Conservation (phyloP, 345 rosid genomes). For the Salix suchowensis region DNA sequence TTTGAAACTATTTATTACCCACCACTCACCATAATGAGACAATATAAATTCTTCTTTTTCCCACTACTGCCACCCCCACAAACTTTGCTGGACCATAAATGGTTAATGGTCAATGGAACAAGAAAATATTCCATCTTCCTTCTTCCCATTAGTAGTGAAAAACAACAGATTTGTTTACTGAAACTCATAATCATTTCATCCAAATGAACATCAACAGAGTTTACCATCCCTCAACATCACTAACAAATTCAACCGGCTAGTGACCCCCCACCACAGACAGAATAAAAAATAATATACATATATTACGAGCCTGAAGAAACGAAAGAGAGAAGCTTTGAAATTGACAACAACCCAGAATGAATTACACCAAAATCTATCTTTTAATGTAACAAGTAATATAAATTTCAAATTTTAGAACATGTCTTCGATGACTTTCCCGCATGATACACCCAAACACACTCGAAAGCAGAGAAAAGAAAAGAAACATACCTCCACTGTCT, state of each 20-base stretch:
- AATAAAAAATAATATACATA: no score
- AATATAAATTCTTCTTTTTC: no score
- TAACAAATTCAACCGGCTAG: neutral
- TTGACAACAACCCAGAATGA: neutral
- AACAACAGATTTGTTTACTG: neutral
- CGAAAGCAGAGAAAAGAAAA: neutral
- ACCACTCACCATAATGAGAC: neutral
- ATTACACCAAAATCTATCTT: neutral
- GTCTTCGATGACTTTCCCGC: no score
- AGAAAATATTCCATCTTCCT: neutral
- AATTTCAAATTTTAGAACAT: no score
- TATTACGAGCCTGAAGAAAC: neutral
- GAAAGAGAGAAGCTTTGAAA: neutral
- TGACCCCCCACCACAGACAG: neutral
- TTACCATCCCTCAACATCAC: neutral
- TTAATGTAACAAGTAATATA: no score
- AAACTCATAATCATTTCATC: neutral
- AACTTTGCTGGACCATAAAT: neutral
- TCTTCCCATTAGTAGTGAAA: neutral
- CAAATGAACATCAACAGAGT: neutral
- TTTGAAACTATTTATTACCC: neutral
- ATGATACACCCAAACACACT: no score
- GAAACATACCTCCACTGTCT: slow-evolving; percentile 27
- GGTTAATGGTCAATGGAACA: neutral
- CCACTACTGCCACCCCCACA: neutral